A percentile compares a stretch with the other conserved stretches of the same genome.
Conservation (phyloP, 2,329 filamentous ascomycete genomes). For the Aspergillus glaucus region DNA sequence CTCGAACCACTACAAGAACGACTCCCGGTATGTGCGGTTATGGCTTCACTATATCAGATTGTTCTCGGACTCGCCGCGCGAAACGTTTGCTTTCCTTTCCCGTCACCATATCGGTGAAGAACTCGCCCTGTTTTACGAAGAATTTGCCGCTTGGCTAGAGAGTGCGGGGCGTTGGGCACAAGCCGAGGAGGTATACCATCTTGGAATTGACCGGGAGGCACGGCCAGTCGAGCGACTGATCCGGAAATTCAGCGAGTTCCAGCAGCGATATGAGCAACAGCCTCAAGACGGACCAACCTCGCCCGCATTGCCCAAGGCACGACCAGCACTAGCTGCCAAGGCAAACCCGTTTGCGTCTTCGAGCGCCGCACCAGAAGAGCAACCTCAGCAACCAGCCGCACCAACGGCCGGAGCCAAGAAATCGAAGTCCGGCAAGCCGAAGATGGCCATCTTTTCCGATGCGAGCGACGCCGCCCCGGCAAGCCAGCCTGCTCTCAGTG, state of each 20-base stretch:
- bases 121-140: slow-evolving; percentile 90
- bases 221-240: slow-evolving; percentile 72
- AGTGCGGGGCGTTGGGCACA: slow-evolving; percentile 75
- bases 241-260: slow-evolving; percentile 89
- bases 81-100: slow-evolving; percentile 85
- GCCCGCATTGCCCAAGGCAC: slow-evolving; percentile 75
- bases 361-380: slow-evolving; percentile 57
- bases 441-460: slow-evolving; percentile 89
- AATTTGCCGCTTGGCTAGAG: slow-evolving; percentile 92
- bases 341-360: slow-evolving; percentile 67
- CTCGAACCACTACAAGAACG: slow-evolving; percentile 87
- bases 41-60: slow-evolving; percentile 93
- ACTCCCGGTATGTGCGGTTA: slow-evolving; percentile 83
- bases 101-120: slow-evolving; percentile 81
- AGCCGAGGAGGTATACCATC: slow-evolving; percentile 85
- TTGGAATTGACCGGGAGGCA: slow-evolving; percentile 84
- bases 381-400: slow-evolving; percentile 47
- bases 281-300: slow-evolving; percentile 68
- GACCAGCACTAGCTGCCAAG: slow-evolving; percentile 79
- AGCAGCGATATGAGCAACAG: slow-evolving; percentile 66
- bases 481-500: slow-evolving; percentile 47
- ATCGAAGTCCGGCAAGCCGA: slow-evolving; percentile 65
- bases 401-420: slow-evolving; percentile 40
- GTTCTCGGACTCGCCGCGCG: slow-evolving; percentile 87
- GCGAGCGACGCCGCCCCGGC: slow-evolving; percentile 56